Evolutionary conservation across 2,329 filamentous ascomycete species (phyloP).

Genomic region (Beauveria medogensis): DNA sequence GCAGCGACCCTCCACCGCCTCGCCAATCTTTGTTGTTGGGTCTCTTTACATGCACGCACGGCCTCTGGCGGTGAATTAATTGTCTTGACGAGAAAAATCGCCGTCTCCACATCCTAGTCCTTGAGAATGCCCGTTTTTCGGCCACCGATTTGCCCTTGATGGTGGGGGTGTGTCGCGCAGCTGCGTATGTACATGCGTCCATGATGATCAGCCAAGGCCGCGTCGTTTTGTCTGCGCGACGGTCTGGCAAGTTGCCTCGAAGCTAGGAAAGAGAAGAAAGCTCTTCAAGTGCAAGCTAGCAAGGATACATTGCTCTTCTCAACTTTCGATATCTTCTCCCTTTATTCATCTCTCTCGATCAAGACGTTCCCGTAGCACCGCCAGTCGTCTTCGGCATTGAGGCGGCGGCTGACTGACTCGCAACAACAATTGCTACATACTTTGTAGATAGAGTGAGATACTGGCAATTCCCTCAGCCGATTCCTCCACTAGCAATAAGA

Average conservation of each 20-base stretch:
- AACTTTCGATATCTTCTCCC: not conserved
- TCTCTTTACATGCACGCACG: conserved; percentile 3
- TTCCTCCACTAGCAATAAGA: too few species aligned
- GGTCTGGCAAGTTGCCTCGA: not conserved
- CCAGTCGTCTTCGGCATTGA: too few species aligned
- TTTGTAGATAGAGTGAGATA: too few species aligned
- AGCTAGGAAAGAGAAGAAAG: too few species aligned
- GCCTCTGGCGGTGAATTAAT: conserved; percentile 7
- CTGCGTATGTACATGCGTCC: not conserved
- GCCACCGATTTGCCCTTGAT: not conserved
- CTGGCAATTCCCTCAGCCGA: too few species aligned
- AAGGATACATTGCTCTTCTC: not conserved
- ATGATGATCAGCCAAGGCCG: not conserved
- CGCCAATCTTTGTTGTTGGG: conserved; percentile 1
- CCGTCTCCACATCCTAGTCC: not conserved
- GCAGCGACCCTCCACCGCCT: not conserved
- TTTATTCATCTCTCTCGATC: not conserved
- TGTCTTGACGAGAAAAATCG: not conserved
- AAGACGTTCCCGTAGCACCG: too few species aligned
- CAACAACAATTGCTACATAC: not conserved
- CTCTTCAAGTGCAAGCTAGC: not conserved
- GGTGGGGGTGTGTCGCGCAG: not conserved
- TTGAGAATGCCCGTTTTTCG: not conserved
- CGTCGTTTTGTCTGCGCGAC: too few species aligned
- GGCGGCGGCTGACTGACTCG: not conserved